These are phyloP conservation scores for Fraxinus ornus DNA, from an alignment of 305 asterid genomes.

Conservation along the genomic window DNA sequence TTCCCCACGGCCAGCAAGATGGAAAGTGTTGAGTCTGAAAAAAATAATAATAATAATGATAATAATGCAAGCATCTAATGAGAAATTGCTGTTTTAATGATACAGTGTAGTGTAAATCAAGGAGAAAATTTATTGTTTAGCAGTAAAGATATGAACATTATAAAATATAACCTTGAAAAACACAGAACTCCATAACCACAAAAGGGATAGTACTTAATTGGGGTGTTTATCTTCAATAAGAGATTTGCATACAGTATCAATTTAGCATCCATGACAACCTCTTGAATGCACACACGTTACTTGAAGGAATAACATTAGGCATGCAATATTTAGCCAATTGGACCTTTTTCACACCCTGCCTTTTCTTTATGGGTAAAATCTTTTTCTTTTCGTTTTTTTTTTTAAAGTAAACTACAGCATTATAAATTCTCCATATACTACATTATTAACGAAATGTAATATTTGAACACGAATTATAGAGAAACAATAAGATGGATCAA, in stretches of 20 bases:
- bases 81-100: background rate
- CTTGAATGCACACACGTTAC: background rate
- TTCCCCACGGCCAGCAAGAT: constrained; percentile 99
- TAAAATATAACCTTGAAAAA: background rate
- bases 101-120: background rate
- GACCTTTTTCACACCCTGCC: background rate
- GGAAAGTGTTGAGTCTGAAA: constrained; percentile 88
- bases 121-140: background rate
- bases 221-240: background rate
- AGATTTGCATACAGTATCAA: background rate
- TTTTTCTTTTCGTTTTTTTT: background rate
- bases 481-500: background rate
- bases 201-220: background rate
- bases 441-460: constrained; percentile 8
- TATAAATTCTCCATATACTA: background rate
- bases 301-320: background rate
- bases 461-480: background rate
- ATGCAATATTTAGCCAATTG: background rate
- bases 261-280: background rate
- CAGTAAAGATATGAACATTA: background rate
- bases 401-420: background rate
- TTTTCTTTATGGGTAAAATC: background rate
- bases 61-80: constrained; percentile 14
- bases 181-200: constrained; percentile 2
- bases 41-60: background rate